These are phyloP conservation scores for Lantana camara DNA, from an alignment of 257 asterid genomes.

Conservation along the genomic window DNA sequence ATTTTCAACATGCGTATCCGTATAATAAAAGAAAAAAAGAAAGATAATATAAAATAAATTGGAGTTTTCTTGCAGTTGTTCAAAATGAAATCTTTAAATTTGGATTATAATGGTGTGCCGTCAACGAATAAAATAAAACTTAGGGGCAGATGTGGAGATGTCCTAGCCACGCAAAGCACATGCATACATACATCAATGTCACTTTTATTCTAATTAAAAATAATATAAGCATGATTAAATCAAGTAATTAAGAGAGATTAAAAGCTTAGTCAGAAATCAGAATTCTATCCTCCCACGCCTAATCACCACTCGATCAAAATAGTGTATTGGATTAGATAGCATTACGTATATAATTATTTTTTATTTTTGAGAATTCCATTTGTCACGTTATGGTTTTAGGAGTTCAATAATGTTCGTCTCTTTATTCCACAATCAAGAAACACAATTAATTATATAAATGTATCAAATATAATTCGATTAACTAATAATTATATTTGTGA, in stretches of 20 bases:
- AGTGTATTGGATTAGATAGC: slow-evolving; percentile 5
- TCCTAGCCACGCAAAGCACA: background rate
- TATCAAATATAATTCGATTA: too few species aligned
- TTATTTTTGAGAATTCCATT: background rate
- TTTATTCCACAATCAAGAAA: too few species aligned
- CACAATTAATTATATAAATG: too few species aligned
- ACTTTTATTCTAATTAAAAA: background rate
- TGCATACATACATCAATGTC: background rate
- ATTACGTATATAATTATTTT: background rate
- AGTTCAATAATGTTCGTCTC: too few species aligned
- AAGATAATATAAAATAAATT: background rate
- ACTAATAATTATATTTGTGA: too few species aligned
- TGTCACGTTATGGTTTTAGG: too few species aligned
- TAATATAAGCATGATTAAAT: background rate
- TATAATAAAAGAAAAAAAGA: too few species aligned
- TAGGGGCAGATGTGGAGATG: slow-evolving; percentile 2
- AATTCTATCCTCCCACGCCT: slow-evolving; percentile 14
- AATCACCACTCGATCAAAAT: background rate
- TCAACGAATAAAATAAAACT: slow-evolving; percentile 2
- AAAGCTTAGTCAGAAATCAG: background rate
- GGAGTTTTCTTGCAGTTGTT: slow-evolving; percentile 2
- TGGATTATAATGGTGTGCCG: background rate
- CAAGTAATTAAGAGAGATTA: background rate
- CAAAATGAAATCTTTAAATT: slow-evolving; percentile 7
- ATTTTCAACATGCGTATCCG: too few species aligned